These are phyloP conservation scores for Arthrobotrys sinensis DNA, from an alignment of 2,329 filamentous ascomycete genomes.

Conservation along the genomic window DNA sequence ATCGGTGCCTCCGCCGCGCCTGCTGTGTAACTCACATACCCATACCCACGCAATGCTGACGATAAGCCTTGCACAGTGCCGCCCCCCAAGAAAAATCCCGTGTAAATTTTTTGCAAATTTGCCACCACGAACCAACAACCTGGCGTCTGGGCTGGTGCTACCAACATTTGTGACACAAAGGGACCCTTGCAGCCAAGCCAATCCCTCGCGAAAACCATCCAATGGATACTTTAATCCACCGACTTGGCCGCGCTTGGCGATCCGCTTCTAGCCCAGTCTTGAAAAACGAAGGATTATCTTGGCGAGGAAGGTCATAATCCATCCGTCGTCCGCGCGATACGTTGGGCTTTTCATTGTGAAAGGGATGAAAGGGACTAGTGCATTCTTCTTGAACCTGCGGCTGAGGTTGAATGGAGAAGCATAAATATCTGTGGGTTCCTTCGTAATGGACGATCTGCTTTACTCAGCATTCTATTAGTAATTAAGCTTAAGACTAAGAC, in stretches of 20 bases:
- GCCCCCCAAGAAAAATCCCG: neutral
- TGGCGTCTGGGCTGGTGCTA: constrained; percentile 29
- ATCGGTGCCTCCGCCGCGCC: too few species aligned
- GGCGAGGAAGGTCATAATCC: constrained; percentile 26
- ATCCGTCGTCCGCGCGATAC: constrained; percentile 23
- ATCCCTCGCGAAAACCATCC: constrained; percentile 13
- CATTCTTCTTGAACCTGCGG: constrained; percentile 5
- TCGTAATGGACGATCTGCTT: neutral
- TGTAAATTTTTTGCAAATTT: constrained; percentile 11
- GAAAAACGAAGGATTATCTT: constrained; percentile 44
- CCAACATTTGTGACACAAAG: constrained; percentile 34
- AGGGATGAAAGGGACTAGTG: constrained; percentile 12
- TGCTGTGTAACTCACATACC: neutral
- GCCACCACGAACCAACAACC: constrained; percentile 36
- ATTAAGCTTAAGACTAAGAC: neutral
- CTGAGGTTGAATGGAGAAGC: constrained; percentile 1
- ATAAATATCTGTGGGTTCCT: neutral
- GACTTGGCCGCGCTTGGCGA: constrained; percentile 34
- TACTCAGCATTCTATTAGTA: constrained; percentile 18
- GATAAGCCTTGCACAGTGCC: constrained; percentile 4
- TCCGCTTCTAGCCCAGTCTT: constrained; percentile 10
- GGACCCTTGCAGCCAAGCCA: constrained; percentile 14
- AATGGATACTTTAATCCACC: neutral
- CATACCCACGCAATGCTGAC: neutral
- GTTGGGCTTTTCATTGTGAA: neutral